These are phyloP conservation scores for Dendrothele bispora DNA, from an alignment of 768 basidiomycete genomes.

Conservation along the genomic window DNA sequence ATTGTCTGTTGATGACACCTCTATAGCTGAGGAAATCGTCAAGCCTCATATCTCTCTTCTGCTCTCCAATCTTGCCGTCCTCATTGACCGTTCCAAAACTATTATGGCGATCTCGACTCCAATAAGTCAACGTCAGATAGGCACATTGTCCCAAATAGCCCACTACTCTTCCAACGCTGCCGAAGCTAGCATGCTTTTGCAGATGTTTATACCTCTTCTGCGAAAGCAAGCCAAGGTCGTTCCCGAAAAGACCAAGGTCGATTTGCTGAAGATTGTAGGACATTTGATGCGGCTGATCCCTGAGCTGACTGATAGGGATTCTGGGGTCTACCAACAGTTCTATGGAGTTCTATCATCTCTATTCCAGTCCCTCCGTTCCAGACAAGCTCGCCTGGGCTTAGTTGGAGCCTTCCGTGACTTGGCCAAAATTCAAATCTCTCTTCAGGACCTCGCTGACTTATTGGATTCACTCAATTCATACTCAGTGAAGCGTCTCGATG, in stretches of 20 bases:
- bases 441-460: slow-evolving; percentile 51
- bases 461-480: slow-evolving; percentile 81
- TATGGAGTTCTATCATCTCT: slow-evolving; percentile 72
- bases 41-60: slow-evolving; percentile 72
- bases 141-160: slow-evolving; percentile 77
- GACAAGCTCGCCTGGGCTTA: slow-evolving; percentile 69
- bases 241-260: slow-evolving; percentile 83
- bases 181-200: slow-evolving; percentile 73
- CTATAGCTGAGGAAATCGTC: slow-evolving; percentile 53
- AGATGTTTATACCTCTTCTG: slow-evolving; percentile 76
- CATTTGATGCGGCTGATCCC: slow-evolving; percentile 67
- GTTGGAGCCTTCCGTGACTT: slow-evolving; percentile 60
- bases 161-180: slow-evolving; percentile 65
- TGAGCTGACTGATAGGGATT: slow-evolving; percentile 49
- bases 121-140: slow-evolving; percentile 79
- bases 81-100: slow-evolving; percentile 65
- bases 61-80: slow-evolving; percentile 65
- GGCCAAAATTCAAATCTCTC: slow-evolving; percentile 42
- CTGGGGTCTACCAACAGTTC: slow-evolving; percentile 46
- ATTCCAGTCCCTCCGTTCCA: slow-evolving; percentile 74
- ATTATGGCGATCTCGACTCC: slow-evolving; percentile 52
- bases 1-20: slow-evolving; percentile 49
- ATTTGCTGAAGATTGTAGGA: slow-evolving; percentile 71
- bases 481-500: slow-evolving; percentile 78
- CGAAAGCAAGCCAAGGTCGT: slow-evolving; percentile 74